A percentile compares a stretch with the other conserved stretches of the same genome.
phyloP scores from a whole-genome alignment of 345 rosid species.

The Acer saccharum region DNA sequence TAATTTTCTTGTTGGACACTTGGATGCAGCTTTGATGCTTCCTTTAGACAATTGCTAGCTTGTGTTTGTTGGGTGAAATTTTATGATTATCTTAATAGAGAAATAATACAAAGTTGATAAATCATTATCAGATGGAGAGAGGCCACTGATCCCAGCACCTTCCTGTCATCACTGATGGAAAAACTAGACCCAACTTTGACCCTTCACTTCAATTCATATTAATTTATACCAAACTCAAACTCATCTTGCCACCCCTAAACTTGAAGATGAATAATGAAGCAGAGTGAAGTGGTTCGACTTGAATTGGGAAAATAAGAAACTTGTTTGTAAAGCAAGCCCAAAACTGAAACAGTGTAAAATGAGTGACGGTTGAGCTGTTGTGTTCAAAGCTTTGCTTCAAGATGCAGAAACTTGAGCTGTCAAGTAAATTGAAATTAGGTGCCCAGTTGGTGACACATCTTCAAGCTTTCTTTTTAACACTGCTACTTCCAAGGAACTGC shows the following conservation, averaged over 20 bases:
- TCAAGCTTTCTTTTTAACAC: slow-evolving; percentile 29
- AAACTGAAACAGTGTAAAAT: neutral
- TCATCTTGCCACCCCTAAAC: neutral
- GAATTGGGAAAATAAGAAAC: slow-evolving; percentile 13
- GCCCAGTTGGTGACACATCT: slow-evolving; percentile 49
- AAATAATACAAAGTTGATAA: slow-evolving; percentile 14
- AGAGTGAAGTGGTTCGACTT: slow-evolving; percentile 3
- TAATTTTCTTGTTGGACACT: no score
- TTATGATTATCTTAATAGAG: no score
- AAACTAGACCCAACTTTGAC: neutral
- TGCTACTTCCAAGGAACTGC: neutral
- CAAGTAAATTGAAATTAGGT: slow-evolving; percentile 10
- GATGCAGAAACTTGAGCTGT: slow-evolving; percentile 30
- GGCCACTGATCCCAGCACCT: slow-evolving; percentile 4
- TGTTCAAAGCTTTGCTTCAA: slow-evolving; percentile 44
- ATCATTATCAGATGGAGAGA: slow-evolving; percentile 23
- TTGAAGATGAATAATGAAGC: no score
- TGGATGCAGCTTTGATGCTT: no score
- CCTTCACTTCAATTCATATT: neutral
- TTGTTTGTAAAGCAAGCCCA: slow-evolving; percentile 23
- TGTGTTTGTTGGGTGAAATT: neutral
- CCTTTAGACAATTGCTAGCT: no score
- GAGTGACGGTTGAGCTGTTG: slow-evolving; percentile 34
- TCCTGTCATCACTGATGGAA: neutral
- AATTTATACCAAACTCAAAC: neutral